Percentiles rank a stretch among this genome's conserved stretches.
Conservation (phyloP, 2,329 filamentous ascomycete species). For the Bipolaris sorokiniana region DNA sequence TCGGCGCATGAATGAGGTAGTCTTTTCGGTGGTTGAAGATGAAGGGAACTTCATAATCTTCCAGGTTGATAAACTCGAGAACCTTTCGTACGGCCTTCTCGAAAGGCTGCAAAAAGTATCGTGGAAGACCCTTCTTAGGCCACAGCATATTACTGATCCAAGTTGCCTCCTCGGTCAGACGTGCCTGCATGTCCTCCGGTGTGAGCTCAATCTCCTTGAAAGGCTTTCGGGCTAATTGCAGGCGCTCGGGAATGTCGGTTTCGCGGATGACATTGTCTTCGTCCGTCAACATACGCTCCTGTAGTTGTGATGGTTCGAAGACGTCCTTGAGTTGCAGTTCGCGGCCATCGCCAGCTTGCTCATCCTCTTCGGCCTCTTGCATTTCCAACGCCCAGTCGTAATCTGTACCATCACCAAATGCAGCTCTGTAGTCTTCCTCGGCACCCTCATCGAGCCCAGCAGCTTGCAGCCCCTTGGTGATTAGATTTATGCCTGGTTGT, state of each 20-base stretch:
- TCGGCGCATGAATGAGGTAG: slow-evolving; percentile 88
- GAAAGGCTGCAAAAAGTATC: slow-evolving; percentile 80
- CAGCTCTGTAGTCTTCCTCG: slow-evolving; percentile 92
- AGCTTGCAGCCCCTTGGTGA: slow-evolving; percentile 74
- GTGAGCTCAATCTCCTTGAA: slow-evolving; percentile 83
- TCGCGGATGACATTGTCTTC: slow-evolving; percentile 91
- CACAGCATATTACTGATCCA: slow-evolving; percentile 94
- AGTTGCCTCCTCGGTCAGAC: slow-evolving; percentile 78
- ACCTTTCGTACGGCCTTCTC: slow-evolving; percentile 89
- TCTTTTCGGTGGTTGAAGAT: slow-evolving; percentile 98
- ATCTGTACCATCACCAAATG: slow-evolving; percentile 94
- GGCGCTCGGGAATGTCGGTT: slow-evolving; percentile 89
- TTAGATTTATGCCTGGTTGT: slow-evolving; percentile 73
- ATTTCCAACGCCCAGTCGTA: slow-evolving; percentile 93
- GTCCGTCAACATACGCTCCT: slow-evolving; percentile 93
- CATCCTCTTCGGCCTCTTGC: slow-evolving; percentile 82
- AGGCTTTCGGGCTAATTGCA: slow-evolving; percentile 87
- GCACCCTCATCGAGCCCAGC: slow-evolving; percentile 89
- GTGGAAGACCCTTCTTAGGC: slow-evolving; percentile 78
- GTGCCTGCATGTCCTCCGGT: slow-evolving; percentile 69
- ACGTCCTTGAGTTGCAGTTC: slow-evolving; percentile 94
- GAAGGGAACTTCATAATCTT: slow-evolving; percentile 94
- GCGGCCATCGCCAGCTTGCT: slow-evolving; percentile 78
- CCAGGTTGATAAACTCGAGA: slow-evolving; percentile 90
- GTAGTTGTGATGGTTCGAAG: slow-evolving; percentile 93